Conservation (phyloP, 345 rosid species). For the Combretum micranthum region DNA sequence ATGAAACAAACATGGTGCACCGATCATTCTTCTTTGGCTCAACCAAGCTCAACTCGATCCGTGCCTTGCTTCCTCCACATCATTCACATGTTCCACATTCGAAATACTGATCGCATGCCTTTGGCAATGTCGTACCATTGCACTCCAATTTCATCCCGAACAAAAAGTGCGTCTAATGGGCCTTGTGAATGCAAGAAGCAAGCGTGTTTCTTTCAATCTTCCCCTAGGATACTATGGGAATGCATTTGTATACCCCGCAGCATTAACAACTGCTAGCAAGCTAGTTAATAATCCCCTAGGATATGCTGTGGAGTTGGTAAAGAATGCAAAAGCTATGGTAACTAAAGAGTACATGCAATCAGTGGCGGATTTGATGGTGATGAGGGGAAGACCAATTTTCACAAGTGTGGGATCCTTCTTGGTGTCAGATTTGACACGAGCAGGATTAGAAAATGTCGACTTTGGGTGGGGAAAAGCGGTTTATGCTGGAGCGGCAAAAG, state of each 20-base stretch:
- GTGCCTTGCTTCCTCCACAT: conserved; percentile 4
- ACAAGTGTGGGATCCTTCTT: neutral
- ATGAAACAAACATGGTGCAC: neutral
- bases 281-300: conserved; percentile 16
- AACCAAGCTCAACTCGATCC: neutral
- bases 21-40: conserved; percentile 17
- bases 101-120: conserved; percentile 18
- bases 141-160: conserved; percentile 10
- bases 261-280: conserved; percentile 17
- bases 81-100: conserved; percentile 10
- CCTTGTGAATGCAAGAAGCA: conserved; percentile 4
- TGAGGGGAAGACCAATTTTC: conserved; percentile 3
- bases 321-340: conserved; percentile 19
- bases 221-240: conserved; percentile 37
- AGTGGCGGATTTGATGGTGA: conserved; percentile 10
- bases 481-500: too few species aligned
- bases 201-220: neutral
- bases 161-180: conserved; percentile 11
- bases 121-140: conserved; percentile 21
- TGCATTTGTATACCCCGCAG: conserved; percentile 22
- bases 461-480: too few species aligned
- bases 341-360: conserved; percentile 19
- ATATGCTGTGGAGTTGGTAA: conserved; percentile 26
- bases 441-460: neutral
- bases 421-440: conserved; percentile 2